Conservation (phyloP, 495 filamentous ascomycete species). For the Filosporella fistucella region DNA sequence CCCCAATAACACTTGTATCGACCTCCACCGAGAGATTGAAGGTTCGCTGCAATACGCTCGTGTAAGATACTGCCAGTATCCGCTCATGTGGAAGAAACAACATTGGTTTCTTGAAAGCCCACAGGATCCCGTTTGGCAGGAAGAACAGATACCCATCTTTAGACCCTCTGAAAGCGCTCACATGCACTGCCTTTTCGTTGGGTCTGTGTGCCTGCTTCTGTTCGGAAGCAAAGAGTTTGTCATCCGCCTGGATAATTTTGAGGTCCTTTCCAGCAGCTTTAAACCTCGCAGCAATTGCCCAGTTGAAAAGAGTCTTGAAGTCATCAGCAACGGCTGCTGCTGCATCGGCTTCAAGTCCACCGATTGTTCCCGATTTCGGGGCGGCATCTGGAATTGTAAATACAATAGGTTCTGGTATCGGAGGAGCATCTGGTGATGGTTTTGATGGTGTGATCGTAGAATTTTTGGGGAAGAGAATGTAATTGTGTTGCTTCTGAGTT, state of each 20-base stretch:
- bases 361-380: conserved; percentile 57
- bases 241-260: conserved; percentile 61
- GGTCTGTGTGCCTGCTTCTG: conserved; percentile 81
- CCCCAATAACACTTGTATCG: conserved; percentile 22
- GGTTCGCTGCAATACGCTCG: conserved; percentile 82
- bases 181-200: conserved; percentile 84
- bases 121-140: conserved; percentile 79
- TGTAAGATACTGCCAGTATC: conserved; percentile 82
- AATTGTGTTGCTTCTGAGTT: conserved; percentile 80
- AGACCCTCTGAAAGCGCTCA: conserved; percentile 85
- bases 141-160: conserved; percentile 97
- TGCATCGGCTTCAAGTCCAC: conserved; percentile 34
- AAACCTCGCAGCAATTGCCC: conserved; percentile 58
- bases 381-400: conserved; percentile 76
- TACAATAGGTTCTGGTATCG: conserved; percentile 63
- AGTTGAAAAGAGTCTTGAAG: conserved; percentile 58
- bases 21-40: conserved; percentile 86
- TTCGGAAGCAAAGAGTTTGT: conserved; percentile 71
- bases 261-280: conserved; percentile 40
- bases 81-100: conserved; percentile 76
- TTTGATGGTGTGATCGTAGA: conserved; percentile 41
- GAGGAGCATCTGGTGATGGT: conserved; percentile 27
- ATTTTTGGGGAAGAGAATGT: conserved; percentile 75
- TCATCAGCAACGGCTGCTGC: conserved; percentile 52
- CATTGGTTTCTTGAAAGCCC: conserved; percentile 93